Conservation (phyloP, 331 rosid species). For the Dryas integrifolia region DNA sequence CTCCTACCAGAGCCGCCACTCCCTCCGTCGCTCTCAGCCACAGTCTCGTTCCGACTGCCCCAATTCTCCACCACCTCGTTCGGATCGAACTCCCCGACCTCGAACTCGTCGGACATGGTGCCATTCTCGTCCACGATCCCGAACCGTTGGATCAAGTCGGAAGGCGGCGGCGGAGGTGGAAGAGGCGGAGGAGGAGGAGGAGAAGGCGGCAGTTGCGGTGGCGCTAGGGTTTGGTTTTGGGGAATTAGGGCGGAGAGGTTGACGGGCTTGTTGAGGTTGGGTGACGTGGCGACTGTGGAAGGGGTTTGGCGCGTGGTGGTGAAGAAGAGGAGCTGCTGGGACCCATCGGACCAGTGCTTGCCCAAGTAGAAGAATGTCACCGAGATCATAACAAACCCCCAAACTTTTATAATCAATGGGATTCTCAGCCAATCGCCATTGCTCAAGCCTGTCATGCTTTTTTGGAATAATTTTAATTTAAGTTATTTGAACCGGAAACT, state of each 20-base stretch:
- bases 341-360: slow-evolving; percentile 58
- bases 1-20: slow-evolving; percentile 25
- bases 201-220: not conserved
- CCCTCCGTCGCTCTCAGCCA: slow-evolving; percentile 21
- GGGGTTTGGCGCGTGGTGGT: slow-evolving; percentile 29
- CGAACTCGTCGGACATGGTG: slow-evolving; percentile 81
- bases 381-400: slow-evolving; percentile 38
- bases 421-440: slow-evolving; percentile 36
- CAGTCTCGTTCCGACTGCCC: slow-evolving; percentile 35
- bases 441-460: slow-evolving; percentile 35
- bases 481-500: not conserved
- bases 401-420: slow-evolving; percentile 37
- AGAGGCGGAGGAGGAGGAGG: slow-evolving; percentile 15
- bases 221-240: slow-evolving; percentile 17
- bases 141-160: slow-evolving; percentile 39
- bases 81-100: slow-evolving; percentile 68
- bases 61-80: slow-evolving; percentile 44
- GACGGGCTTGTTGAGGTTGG: slow-evolving; percentile 47
- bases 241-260: slow-evolving; percentile 43
- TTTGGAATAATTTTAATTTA: not conserved
- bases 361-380: slow-evolving; percentile 70
- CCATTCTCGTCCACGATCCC: slow-evolving; percentile 82
- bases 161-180: slow-evolving; percentile 31
- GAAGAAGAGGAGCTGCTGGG: slow-evolving; percentile 75
- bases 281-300: slow-evolving; percentile 49